Evolutionary conservation across 2,329 filamentous ascomycete species (phyloP), one percentile per base, ranked within the genome.

Genomic region (Fusarium paranaense): DNA sequence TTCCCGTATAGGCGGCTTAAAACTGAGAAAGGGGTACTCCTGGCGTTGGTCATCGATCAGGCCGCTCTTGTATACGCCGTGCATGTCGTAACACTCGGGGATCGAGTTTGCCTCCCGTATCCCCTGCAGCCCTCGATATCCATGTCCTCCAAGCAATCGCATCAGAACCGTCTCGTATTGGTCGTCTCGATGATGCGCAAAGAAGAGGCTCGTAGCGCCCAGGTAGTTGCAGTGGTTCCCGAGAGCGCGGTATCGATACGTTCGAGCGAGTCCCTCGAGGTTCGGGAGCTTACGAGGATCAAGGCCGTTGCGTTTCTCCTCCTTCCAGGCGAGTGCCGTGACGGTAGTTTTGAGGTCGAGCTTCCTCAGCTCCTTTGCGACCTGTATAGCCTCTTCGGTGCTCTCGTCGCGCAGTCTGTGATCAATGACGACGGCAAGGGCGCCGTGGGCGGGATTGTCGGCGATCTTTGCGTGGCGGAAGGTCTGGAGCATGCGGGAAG

Each of bases 181-280:
- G 78, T 99, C 97, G 78, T 98, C 95, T 71, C 89, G 86, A 80
- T 99, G 97, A 80, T 99, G 97, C 5, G 92, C 97, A 32, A 97
- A 85, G 42, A 98, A 88, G 2, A 98, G 81, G 22, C 90, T 89
- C 6, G 82, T 83, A 5, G 93, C 89, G 0, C 83, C 80, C 7
- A 84, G 75, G 1, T 83, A 80, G 18, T 82, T 81, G 80, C 93
- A 95, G 9, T 87, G 86, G 16, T 76, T 80, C 1, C 93, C 95
- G 2, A 98, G 82, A 1, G 87, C 85, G 70, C 90, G 92, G 81
- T 95, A 98, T 16, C 97, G 91, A 37, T 92, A 86, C 25, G 83
- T 88, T 27, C 97, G 91, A 8, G 96, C 96, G 25, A 91, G 80
- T 4, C 91, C 93, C 83, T 98, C 97, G 75, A 98, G 88, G 71